Percentiles rank a stretch among this genome's conserved stretches.
These are phyloP conservation scores for Dalechampia spathulata DNA, from an alignment of 441 rosid species.

Conservation along the genomic window DNA sequence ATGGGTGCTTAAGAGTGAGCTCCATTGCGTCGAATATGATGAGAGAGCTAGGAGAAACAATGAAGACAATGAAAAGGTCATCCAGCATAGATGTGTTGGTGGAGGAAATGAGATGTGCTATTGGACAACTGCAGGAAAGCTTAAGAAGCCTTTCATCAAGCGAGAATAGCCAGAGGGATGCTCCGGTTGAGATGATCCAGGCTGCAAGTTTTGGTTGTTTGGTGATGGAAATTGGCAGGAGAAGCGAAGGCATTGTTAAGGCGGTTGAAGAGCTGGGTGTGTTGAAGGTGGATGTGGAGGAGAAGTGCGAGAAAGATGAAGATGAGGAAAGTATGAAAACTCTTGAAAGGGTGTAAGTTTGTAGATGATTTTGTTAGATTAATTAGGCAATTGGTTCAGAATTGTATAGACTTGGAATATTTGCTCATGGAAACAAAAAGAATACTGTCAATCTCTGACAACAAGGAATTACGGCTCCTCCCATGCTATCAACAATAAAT, in stretches of 20 bases:
- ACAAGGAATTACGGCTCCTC: no score
- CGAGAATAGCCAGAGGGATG: not conserved
- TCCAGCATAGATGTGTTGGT: constrained; percentile 20
- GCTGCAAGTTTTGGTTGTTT: constrained; percentile 27
- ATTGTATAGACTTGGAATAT: no score
- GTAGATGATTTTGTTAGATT: not conserved
- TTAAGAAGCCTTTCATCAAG: constrained; percentile 23
- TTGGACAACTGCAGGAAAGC: constrained; percentile 29
- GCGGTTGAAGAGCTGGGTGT: constrained; percentile 27
- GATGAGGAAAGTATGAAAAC: constrained; percentile 17
- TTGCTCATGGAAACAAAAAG: no score
- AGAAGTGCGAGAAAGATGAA: constrained; percentile 15
- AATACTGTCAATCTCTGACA: no score
- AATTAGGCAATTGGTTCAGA: no score
- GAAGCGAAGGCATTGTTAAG: constrained; percentile 26
- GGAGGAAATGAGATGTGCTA: constrained; percentile 32
- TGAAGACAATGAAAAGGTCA: constrained; percentile 34
- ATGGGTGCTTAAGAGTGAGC: constrained; percentile 26
- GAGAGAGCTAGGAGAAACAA: constrained; percentile 25
- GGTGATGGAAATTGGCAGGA: constrained; percentile 28
- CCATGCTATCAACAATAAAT: no score
- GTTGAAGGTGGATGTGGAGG: constrained; percentile 15
- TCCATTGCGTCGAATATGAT: constrained; percentile 25
- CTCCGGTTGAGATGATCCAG: constrained; percentile 28
- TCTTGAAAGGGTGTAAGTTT: constrained; percentile 28